Conservation (phyloP, 75 land plant species). For the Ceratopteris richardii region DNA sequence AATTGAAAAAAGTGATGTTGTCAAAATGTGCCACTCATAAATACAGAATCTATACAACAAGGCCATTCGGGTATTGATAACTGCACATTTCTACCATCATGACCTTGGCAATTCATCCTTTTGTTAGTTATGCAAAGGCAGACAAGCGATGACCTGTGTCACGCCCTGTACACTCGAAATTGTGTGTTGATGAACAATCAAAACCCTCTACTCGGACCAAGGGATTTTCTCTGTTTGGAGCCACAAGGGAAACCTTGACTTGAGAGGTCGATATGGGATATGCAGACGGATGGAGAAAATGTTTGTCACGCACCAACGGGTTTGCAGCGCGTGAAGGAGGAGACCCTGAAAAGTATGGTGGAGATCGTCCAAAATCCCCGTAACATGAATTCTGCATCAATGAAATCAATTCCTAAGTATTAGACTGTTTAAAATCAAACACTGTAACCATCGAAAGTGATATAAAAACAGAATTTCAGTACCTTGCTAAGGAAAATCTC, state of each 20-base stretch:
- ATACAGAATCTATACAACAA: no score
- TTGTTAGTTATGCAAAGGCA: conserved; percentile 22
- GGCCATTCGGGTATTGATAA: no score
- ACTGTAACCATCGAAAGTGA: no score
- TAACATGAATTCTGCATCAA: conserved; percentile 28
- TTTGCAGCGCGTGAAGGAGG: conserved; percentile 78
- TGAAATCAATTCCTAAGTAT: no score
- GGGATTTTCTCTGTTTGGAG: conserved; percentile 23
- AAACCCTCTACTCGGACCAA: conserved; percentile 32
- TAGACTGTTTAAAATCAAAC: conserved; percentile 4
- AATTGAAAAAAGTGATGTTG: no score
- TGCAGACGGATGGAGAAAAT: conserved; percentile 38
- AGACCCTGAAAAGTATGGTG: conserved; percentile 81
- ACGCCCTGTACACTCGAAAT: conserved; percentile 38
- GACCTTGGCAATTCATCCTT: background rate
- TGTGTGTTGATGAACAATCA: background rate
- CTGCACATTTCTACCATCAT: no score
- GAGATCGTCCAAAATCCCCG: conserved; percentile 41
- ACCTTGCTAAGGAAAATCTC: conserved; percentile 50
- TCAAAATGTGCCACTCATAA: no score
- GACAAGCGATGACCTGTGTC: conserved; percentile 35
- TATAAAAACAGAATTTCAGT: background rate
- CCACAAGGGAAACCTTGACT: conserved; percentile 15
- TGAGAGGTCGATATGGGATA: conserved; percentile 24
- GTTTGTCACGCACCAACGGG: conserved; percentile 72